phyloP scores from a whole-genome alignment of 2,329 filamentous ascomycete species.

The Xylaria sp. region DNA sequence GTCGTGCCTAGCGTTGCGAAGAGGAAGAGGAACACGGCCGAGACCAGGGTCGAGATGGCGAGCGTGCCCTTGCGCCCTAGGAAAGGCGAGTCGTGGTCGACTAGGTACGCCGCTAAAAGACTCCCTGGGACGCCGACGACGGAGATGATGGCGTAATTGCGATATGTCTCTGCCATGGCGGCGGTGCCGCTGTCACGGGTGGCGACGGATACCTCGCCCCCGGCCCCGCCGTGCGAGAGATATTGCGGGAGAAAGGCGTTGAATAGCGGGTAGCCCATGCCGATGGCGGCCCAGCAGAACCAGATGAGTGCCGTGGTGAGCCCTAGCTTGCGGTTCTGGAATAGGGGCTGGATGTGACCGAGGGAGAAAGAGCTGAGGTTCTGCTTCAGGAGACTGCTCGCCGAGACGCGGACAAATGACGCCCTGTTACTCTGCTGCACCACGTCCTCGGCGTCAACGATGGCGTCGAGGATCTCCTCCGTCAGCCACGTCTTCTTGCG shows the following conservation, averaged over 20 bases:
- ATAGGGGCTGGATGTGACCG: conserved; percentile 70
- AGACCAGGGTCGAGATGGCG: conserved; percentile 69
- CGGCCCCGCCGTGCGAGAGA: conserved; percentile 63
- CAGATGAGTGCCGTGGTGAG: conserved; percentile 65
- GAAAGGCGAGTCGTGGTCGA: conserved; percentile 66
- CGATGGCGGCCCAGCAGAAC: conserved; percentile 83
- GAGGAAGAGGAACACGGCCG: conserved; percentile 71
- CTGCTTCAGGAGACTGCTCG: conserved; percentile 55
- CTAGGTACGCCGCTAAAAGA: conserved; percentile 74
- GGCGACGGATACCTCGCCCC: conserved; percentile 44
- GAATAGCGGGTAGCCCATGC: conserved; percentile 87
- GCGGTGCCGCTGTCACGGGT: conserved; percentile 34
- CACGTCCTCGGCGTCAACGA: conserved; percentile 52
- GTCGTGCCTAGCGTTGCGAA: conserved; percentile 66
- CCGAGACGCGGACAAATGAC: conserved; percentile 36
- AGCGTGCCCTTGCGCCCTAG: conserved; percentile 76
- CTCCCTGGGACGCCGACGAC: conserved; percentile 78
- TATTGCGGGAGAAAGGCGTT: conserved; percentile 92
- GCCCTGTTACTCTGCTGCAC: no score
- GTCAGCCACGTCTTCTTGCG: conserved; percentile 75
- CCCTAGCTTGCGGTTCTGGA: conserved; percentile 58
- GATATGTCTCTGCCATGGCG: conserved; percentile 62
- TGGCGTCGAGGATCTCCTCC: conserved; percentile 66
- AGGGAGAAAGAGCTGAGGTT: conserved; percentile 71
- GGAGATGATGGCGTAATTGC: conserved; percentile 82